phyloP scores from a whole-genome alignment of 129 eudicot genomes.

The Rutidosis leptorrhynchoides region DNA sequence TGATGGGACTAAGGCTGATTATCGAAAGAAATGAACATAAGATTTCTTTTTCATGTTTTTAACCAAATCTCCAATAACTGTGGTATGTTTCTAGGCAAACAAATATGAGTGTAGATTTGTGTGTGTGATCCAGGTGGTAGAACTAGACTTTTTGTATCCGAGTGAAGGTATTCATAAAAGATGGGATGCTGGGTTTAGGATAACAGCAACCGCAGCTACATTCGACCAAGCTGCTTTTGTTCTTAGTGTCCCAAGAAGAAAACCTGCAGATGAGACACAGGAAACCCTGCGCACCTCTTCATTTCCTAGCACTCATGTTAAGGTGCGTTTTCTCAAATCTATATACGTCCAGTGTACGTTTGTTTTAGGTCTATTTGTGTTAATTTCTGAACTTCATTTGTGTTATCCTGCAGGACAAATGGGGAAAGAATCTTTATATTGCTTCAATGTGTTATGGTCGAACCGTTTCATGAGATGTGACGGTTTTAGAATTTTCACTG shows the following conservation, averaged over 20 bases:
- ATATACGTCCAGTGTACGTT: background rate
- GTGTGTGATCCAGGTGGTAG: conserved; percentile 64
- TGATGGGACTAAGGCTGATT: conserved; percentile 80
- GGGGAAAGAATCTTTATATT: conserved; percentile 80
- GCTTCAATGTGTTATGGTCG: conserved; percentile 86
- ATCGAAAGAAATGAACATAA: conserved; percentile 98
- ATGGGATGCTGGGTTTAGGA: conserved; percentile 87
- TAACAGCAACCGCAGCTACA: conserved; percentile 80
- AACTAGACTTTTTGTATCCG: conserved; percentile 79
- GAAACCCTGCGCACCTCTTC: conserved; percentile 82
- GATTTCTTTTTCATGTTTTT: conserved; percentile 84
- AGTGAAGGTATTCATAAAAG: conserved; percentile 90
- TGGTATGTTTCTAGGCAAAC: conserved; percentile 79
- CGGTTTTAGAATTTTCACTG: background rate
- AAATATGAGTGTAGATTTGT: background rate
- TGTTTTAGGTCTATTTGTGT: background rate
- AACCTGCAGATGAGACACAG: conserved; percentile 67
- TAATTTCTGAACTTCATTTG: conserved; percentile 1
- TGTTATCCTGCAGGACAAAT: conserved; percentile 71
- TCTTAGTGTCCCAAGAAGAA: conserved; percentile 76
- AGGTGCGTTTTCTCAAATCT: conserved; percentile 36
- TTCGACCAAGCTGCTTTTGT: conserved; percentile 73
- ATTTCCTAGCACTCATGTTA: conserved; percentile 90
- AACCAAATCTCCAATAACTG: conserved; percentile 95
- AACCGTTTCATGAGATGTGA: conserved; percentile 64